Evolutionary conservation across 495 filamentous ascomycete species (phyloP).

Genomic region (Neohortaea acidophila): DNA sequence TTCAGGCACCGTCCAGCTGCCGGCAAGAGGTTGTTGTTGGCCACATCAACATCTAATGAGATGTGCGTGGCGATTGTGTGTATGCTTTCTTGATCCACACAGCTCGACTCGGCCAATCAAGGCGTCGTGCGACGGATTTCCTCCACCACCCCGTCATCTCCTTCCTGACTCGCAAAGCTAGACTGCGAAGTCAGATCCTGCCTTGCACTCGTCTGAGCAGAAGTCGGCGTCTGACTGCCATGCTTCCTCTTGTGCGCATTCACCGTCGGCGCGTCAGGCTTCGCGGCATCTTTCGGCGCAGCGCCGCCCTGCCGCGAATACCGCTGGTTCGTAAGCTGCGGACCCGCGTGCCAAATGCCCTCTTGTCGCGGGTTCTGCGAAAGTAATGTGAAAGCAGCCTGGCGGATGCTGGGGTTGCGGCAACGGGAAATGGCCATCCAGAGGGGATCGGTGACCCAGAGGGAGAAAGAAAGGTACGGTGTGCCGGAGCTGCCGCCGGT

Average conservation of each 20-base stretch:
- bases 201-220: too few relatives aligned
- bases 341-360: constrained; percentile 17
- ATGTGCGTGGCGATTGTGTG: too few relatives aligned
- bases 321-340: constrained; percentile 6
- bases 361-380: constrained; percentile 16
- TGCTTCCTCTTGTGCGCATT: constrained; percentile 1
- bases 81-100: too few relatives aligned
- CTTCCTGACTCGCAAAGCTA: too few relatives aligned
- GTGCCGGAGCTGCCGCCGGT: constrained; percentile 7
- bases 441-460: constrained; percentile 17
- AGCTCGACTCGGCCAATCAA: too few relatives aligned
- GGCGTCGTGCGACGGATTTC: too few relatives aligned
- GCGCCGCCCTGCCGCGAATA: constrained; percentile 8
- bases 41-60: too few relatives aligned
- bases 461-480: constrained; percentile 13
- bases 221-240: too few relatives aligned
- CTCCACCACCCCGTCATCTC: too few relatives aligned
- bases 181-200: too few relatives aligned
- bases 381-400: constrained; percentile 15
- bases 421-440: constrained; percentile 18
- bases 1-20: too few relatives aligned
- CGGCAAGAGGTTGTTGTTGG: too few relatives aligned
- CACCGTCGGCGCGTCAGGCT: neutral
- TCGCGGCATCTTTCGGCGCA: constrained; percentile 4
- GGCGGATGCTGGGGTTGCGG: constrained; percentile 14